Base-by-base conservation (phyloP, 306 rosid species). In the Ammopiptanthus mongolicus region DNA sequence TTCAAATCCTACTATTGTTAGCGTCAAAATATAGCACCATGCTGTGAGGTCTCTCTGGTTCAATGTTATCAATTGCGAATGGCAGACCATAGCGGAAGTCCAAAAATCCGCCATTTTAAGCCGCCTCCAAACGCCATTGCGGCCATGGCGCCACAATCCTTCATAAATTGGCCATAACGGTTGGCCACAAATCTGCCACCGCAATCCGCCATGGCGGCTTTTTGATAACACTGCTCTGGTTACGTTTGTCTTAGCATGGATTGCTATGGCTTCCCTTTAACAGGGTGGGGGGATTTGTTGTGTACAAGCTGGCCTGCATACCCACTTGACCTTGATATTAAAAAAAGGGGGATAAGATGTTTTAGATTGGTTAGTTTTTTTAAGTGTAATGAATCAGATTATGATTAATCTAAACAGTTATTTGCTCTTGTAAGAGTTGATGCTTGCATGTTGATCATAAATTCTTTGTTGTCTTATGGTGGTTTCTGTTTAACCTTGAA, bases 401-500 rank as follows among this genome's bases (percentile, higher is more conserved):
- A 15, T 63, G 33, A 41, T 13, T 39, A 11, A 19, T 39, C 10
- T 19, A 64, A 21, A 39, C 46, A 19, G 6, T 21, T 64, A 19
- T 39, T 64, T 62, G n/a, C 6, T 21, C 15, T 62, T 18, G 44
- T 18, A 62, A 62, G 69, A 25, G 3, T 25, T 13, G 51, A 19
- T 28, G 55, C 2, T 41, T 71, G 65, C 33, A 15, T 47, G 41
- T 65, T 80, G 28, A 65, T 42, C 71, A 34, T 47, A 33, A 65
- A 25, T 13, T 57, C 1, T 72, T 15, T 33, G 15, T 75, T 65
- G 19, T 36, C 67, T 58, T 37, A 59, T 28, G 29, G 56, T 52
- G 72, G 52, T 61, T 60, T 72, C 65, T 69, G 9, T 34, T 65
- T 42, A 31, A 31, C 14, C 58, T 59, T 80, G 74, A 65, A 92